Percentiles rank a stretch among this genome's conserved stretches.
Conservation (phyloP, 164 flowering plant genomes). For the Stephania japonica region DNA sequence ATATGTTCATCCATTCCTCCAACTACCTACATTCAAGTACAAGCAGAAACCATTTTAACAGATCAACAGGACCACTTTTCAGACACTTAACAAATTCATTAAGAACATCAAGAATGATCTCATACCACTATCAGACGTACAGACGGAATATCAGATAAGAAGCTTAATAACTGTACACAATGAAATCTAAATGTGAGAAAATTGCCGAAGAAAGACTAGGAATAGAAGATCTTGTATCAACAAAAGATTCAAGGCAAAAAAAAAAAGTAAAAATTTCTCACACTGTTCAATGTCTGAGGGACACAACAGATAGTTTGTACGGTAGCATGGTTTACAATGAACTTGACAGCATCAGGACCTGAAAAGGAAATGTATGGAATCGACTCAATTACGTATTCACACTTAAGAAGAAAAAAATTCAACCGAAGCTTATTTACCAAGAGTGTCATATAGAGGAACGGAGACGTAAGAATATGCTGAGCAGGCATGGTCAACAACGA, state of each 20-base stretch:
- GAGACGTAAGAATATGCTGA: slow-evolving; percentile 89
- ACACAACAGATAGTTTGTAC: slow-evolving; percentile 81
- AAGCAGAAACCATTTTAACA: background rate
- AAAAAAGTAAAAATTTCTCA: slow-evolving; percentile 31
- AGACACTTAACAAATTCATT: slow-evolving; percentile 8
- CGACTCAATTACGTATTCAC: background rate
- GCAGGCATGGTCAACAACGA: slow-evolving; percentile 96
- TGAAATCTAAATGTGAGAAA: slow-evolving; percentile 4
- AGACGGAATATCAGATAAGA: slow-evolving; percentile 72
- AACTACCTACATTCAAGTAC: slow-evolving; percentile 46
- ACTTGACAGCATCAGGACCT: slow-evolving; percentile 95
- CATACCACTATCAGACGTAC: slow-evolving; percentile 80
- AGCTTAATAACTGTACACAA: slow-evolving; percentile 67
- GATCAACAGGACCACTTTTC: background rate
- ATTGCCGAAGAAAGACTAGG: background rate
- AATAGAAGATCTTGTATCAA: background rate
- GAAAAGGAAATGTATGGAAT: slow-evolving; percentile 15
- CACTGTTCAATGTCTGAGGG: slow-evolving; percentile 60
- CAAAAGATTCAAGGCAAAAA: background rate
- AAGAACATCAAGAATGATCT: background rate
- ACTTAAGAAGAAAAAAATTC: background rate
- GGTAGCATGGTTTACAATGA: slow-evolving; percentile 67
- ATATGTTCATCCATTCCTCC: slow-evolving; percentile 72
- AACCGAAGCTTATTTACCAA: slow-evolving; percentile 43
- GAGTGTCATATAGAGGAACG: slow-evolving; percentile 96